Evolutionary conservation across 306 rosid genomes (phyloP).

Genomic region (Fagus sylvatica): DNA sequence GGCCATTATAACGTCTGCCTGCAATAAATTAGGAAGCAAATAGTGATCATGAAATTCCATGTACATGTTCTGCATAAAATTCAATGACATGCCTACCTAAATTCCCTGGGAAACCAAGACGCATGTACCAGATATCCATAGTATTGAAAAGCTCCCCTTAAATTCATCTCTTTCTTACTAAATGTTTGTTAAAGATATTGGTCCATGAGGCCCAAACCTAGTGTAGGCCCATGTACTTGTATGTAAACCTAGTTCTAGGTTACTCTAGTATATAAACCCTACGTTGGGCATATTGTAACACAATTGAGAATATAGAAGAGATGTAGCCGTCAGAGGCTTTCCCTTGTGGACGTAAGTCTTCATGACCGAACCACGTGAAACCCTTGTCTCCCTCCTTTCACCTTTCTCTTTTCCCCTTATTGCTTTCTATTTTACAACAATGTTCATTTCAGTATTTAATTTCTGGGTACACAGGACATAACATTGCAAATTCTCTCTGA

Average conservation of each 20-base stretch:
- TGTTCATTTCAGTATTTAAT: not conserved
- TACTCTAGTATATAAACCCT: no score
- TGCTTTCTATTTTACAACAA: no score
- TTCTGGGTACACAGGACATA: not conserved
- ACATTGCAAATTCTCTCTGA: not conserved
- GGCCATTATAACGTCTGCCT: conserved; percentile 98
- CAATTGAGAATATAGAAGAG: no score
- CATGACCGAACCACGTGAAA: no score
- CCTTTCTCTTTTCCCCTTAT: no score
- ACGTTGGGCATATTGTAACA: no score
- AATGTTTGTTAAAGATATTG: not conserved
- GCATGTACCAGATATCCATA: not conserved
- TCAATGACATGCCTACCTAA: not conserved
- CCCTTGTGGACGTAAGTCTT: no score
- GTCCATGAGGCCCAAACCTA: no score
- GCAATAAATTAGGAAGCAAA: conserved; percentile 32
- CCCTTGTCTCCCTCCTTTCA: no score
- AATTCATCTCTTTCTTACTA: not conserved
- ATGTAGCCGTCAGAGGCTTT: no score
- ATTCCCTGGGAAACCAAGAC: not conserved
- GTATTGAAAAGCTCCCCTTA: not conserved
- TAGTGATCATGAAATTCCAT: conserved; percentile 18
- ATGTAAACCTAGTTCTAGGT: no score
- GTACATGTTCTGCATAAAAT: not conserved
- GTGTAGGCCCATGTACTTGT: no score